Evolutionary conservation across 2,329 filamentous ascomycete species (phyloP).

Genomic region (Paraphoma sp.): DNA sequence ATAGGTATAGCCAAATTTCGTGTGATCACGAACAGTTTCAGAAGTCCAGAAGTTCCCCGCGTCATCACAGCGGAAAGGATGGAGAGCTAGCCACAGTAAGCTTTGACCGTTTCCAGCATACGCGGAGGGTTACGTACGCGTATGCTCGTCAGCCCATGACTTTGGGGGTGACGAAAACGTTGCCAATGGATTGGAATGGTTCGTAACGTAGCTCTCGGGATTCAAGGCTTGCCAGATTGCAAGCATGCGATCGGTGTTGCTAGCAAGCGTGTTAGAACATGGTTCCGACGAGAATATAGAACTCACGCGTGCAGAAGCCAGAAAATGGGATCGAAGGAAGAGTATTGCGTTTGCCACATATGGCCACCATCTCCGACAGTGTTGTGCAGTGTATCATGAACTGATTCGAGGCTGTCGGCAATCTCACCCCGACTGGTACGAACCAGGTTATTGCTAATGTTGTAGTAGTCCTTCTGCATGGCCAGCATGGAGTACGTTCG

Average conservation of each 20-base stretch:
- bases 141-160: conserved; percentile 61
- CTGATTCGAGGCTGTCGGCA: conserved; percentile 31
- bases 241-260: conserved; percentile 76
- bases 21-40: conserved; percentile 64
- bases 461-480: conserved; percentile 41
- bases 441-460: conserved; percentile 70
- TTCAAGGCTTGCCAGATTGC: conserved; percentile 80
- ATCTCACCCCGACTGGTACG: conserved; percentile 5
- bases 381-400: conserved; percentile 39
- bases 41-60: conserved; percentile 73
- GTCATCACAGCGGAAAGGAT: conserved; percentile 69
- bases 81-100: conserved; percentile 53
- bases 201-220: conserved; percentile 69
- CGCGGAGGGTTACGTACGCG: conserved; percentile 43
- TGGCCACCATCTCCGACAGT: conserved; percentile 34
- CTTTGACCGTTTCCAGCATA: neutral
- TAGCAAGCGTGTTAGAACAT: conserved; percentile 9
- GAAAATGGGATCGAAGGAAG: conserved; percentile 81
- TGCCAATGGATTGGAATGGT: conserved; percentile 58
- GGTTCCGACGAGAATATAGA: neutral
- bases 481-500: conserved; percentile 70
- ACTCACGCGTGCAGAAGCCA: conserved; percentile 71
- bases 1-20: conserved; percentile 77
- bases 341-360: conserved; percentile 70
- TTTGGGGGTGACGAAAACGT: conserved; percentile 68